phyloP scores from a whole-genome alignment of 2,329 filamentous ascomycete genomes.

The Hypomyces perniciosus region DNA sequence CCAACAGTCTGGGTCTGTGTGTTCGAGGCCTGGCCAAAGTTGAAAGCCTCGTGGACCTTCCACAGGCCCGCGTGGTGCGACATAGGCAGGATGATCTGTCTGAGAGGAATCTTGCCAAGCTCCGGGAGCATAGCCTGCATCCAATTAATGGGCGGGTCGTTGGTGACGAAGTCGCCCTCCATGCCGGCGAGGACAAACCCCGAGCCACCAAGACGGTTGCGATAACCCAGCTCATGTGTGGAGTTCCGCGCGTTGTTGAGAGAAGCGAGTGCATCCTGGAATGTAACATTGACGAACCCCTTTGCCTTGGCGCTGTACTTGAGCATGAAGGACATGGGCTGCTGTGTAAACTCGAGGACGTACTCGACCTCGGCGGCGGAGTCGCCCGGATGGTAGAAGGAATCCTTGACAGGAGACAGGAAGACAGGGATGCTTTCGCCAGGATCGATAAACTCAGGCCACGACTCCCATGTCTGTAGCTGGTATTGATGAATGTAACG shows the following conservation, averaged over 20 bases:
- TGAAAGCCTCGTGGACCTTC: conserved; percentile 3
- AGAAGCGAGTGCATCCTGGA: conserved; percentile 21
- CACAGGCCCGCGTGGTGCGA: conserved; percentile 28
- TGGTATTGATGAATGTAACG: conserved; percentile 17
- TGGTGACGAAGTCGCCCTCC: conserved; percentile 26
- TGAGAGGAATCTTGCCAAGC: conserved; percentile 23
- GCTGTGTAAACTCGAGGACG: conserved; percentile 21
- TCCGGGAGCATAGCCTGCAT: conserved; percentile 24
- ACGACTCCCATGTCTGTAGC: conserved; percentile 16
- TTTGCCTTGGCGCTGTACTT: conserved; percentile 13
- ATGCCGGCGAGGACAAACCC: conserved; percentile 26
- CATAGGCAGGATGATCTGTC: conserved; percentile 25
- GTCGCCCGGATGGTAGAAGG: conserved; percentile 10
- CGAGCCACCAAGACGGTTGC: conserved; percentile 15
- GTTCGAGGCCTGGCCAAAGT: conserved; percentile 13
- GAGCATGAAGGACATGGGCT: conserved; percentile 23
- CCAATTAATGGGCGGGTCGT: conserved; percentile 22
- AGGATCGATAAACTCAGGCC: conserved; percentile 23
- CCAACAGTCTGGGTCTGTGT: conserved; percentile 20
- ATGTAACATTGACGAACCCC: conserved; percentile 15
- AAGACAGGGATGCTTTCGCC: conserved; percentile 18
- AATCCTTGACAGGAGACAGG: neutral
- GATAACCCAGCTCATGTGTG: conserved; percentile 16
- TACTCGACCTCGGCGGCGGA: conserved; percentile 25
- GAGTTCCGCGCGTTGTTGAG: conserved; percentile 10